Evolutionary conservation across 2,329 filamentous ascomycete species (phyloP).

Genomic region (Simplicillium aogashimaense): DNA sequence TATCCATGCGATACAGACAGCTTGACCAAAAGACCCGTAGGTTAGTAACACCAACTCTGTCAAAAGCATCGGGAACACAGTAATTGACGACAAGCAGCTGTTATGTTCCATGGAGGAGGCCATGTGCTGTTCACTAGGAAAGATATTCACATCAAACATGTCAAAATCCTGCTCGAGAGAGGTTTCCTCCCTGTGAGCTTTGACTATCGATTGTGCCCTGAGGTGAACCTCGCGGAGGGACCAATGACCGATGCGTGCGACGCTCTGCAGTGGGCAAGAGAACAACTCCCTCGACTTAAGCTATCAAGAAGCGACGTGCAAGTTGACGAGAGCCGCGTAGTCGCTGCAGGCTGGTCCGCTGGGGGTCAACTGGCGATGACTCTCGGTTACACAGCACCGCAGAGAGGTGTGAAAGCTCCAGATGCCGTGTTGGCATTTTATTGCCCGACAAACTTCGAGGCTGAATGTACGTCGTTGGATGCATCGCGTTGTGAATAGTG

Average conservation of each 20-base stretch:
- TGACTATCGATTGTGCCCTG: slow-evolving; percentile 41
- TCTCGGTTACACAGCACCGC: slow-evolving; percentile 21
- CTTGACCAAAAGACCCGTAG: not conserved
- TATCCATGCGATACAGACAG: not conserved
- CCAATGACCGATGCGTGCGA: slow-evolving; percentile 34
- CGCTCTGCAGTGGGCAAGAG: slow-evolving; percentile 28
- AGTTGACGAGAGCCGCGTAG: slow-evolving; percentile 20
- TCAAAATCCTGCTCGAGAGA: slow-evolving; percentile 19
- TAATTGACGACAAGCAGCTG: slow-evolving; percentile 13
- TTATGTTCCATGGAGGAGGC: slow-evolving; percentile 36
- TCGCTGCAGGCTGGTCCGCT: slow-evolving; percentile 36
- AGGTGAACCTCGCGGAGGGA: slow-evolving; percentile 31
- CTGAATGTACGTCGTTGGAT: slow-evolving; percentile 9
- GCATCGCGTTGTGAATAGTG: too few relatives aligned
- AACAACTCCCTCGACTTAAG: slow-evolving; percentile 17
- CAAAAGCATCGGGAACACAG: not conserved
- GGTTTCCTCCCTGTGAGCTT: slow-evolving; percentile 36
- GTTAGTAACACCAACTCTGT: not conserved
- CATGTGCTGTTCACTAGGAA: slow-evolving; percentile 27
- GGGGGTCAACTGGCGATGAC: slow-evolving; percentile 22
- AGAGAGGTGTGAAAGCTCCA: slow-evolving; percentile 22
- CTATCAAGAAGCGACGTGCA: slow-evolving; percentile 6
- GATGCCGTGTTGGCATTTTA: slow-evolving; percentile 36
- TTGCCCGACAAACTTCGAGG: slow-evolving; percentile 25
- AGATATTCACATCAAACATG: slow-evolving; percentile 25